Percentiles rank a stretch among this genome's conserved stretches.
These are phyloP conservation scores for Talaromyces nanjingensis DNA, from an alignment of 495 filamentous ascomycete genomes.

Conservation along the genomic window DNA sequence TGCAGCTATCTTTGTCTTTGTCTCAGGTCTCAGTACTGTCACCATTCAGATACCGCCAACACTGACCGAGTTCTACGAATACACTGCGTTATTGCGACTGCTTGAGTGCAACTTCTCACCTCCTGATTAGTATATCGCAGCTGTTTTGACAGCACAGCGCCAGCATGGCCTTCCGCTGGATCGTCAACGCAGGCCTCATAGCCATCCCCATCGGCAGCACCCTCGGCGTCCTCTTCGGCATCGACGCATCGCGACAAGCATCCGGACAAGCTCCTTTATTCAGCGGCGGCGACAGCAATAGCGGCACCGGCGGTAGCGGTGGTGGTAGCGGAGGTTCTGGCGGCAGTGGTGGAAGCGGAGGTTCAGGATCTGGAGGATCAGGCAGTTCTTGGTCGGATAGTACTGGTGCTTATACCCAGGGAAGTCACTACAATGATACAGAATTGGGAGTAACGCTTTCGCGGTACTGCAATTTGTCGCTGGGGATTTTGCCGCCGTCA, in stretches of 20 bases:
- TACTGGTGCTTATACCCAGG: conserved; percentile 10
- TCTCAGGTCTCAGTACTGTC: no score
- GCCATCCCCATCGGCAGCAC: conserved; percentile 32
- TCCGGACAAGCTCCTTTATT: conserved; percentile 22
- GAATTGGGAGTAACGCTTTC: background rate
- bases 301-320: conserved; percentile 13
- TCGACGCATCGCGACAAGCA: conserved; percentile 29
- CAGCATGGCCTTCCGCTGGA: conserved; percentile 17
- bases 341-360: background rate
- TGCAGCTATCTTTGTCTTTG: background rate
- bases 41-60: background rate
- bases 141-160: background rate
- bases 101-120: background rate
- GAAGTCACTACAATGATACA: conserved; percentile 10
- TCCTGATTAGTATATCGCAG: background rate
- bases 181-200: conserved; percentile 31
- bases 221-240: conserved; percentile 29
- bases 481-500: conserved; percentile 19
- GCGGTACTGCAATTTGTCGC: conserved; percentile 18
- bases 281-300: conserved; percentile 11
- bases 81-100: background rate
- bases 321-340: conserved; percentile 1
- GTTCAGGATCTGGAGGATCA: background rate
- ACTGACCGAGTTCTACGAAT: background rate
- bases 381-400: background rate